A percentile compares a stretch with the other conserved stretches of the same genome.
Conservation (phyloP, 2,329 filamentous ascomycete genomes). For the Calonectria hongkongensis region DNA sequence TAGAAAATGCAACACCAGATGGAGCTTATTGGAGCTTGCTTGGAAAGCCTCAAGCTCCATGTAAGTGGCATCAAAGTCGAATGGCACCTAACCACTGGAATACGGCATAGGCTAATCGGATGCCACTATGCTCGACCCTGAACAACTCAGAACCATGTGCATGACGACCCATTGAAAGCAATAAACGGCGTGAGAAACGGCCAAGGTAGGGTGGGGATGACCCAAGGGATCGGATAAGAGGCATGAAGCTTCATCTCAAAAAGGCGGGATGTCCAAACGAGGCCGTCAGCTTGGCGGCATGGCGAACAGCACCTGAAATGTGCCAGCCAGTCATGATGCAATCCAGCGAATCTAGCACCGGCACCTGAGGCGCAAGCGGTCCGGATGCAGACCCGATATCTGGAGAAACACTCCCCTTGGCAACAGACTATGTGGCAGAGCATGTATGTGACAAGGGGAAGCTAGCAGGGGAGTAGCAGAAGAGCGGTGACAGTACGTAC, state of each 20-base stretch:
- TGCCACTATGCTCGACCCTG: conserved; percentile 11
- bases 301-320: conserved; percentile 26
- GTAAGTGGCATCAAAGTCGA: conserved; percentile 10
- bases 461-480: conserved; percentile 41
- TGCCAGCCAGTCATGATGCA: conserved; percentile 33
- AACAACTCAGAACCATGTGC: conserved; percentile 15
- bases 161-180: neutral
- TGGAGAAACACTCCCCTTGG: conserved; percentile 26
- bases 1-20: neutral
- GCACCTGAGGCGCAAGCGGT: conserved; percentile 36
- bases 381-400: conserved; percentile 33
- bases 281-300: conserved; percentile 38
- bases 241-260: conserved; percentile 34
- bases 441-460: conserved; percentile 26
- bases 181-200: neutral
- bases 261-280: conserved; percentile 38
- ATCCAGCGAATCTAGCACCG: conserved; percentile 18
- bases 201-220: conserved; percentile 20
- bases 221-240: conserved; percentile 28
- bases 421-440: conserved; percentile 28
- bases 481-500: conserved; percentile 51
- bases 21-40: conserved; percentile 6
- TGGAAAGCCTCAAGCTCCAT: conserved; percentile 4
- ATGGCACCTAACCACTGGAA: conserved; percentile 26
- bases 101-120: neutral